Percentiles rank a stretch among this genome's conserved stretches.
phyloP scores from a whole-genome alignment of 305 asterid genomes.

The Fraxinus ornus region DNA sequence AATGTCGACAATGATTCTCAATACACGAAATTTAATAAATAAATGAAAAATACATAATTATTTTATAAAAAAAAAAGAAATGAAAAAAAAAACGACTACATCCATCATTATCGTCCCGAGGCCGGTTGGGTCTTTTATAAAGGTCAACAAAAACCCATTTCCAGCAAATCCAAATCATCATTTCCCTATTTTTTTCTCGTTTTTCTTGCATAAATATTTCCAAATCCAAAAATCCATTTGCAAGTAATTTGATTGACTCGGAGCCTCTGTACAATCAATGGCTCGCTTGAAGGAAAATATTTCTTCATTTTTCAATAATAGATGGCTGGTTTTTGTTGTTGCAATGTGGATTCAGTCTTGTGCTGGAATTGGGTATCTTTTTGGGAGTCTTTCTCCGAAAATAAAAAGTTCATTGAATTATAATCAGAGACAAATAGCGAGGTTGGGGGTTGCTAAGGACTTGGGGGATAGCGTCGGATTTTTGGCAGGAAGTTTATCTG shows the following conservation, averaged over 20 bases:
- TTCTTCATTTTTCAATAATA: conserved; percentile 31
- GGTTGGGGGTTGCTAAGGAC: conserved; percentile 54
- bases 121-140: background rate
- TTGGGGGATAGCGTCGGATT: conserved; percentile 56
- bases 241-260: background rate
- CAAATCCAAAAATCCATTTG: background rate
- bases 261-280: background rate
- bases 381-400: conserved; percentile 47
- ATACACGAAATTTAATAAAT: background rate
- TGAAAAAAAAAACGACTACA: background rate
- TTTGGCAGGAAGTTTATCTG: conserved; percentile 50
- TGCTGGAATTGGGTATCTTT: conserved; percentile 51
- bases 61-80: background rate
- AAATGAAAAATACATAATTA: background rate
- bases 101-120: background rate
- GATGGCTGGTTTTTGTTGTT: conserved; percentile 56
- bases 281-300: conserved; percentile 26
- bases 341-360: conserved; percentile 60
- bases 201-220: background rate
- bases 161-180: background rate
- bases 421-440: conserved; percentile 42
- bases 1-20: background rate
- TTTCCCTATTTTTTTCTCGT: background rate
- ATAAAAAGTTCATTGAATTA: conserved; percentile 42
- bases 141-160: background rate